A percentile compares a stretch with the other conserved stretches of the same genome.
Conservation (phyloP, 129 eudicot genomes). For the Helianthus tuberosus region DNA sequence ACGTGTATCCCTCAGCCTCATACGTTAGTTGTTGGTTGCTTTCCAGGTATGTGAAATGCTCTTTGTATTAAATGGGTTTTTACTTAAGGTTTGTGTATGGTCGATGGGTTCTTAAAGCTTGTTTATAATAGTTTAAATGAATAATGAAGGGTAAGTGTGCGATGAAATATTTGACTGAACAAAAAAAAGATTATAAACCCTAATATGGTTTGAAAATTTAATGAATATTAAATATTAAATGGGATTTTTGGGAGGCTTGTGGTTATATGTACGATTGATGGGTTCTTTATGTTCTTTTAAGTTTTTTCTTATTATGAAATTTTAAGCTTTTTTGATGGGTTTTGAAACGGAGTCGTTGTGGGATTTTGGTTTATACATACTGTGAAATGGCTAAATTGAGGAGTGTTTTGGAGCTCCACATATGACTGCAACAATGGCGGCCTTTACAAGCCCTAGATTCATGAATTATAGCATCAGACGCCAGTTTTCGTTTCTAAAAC, state of each 20-base stretch:
- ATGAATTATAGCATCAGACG: slow-evolving; percentile 16
- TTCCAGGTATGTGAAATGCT: no score
- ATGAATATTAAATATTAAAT: not conserved
- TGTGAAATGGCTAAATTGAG: slow-evolving; percentile 63
- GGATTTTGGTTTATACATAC: slow-evolving; percentile 30
- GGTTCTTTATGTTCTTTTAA: no score
- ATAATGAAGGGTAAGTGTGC: not conserved
- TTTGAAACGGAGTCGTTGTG: slow-evolving; percentile 1
- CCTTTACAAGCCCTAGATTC: slow-evolving; percentile 51
- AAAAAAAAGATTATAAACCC: no score
- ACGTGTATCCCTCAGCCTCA: no score
- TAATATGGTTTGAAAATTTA: no score
- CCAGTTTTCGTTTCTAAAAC: slow-evolving; percentile 15
- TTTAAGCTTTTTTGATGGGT: not conserved
- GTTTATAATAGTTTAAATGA: not conserved
- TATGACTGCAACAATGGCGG: slow-evolving; percentile 77
- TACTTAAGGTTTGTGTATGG: no score
- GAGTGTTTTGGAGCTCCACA: slow-evolving; percentile 61
- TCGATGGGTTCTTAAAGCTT: not conserved
- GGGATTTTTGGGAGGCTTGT: slow-evolving; percentile 6
- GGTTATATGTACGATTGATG: not conserved
- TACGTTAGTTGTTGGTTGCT: no score
- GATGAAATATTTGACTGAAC: no score
- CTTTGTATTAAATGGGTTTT: no score
- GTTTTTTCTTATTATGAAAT: no score